Evolutionary conservation across 768 basidiomycete species (phyloP).

Genomic region (Xanthoconium purpureum): DNA sequence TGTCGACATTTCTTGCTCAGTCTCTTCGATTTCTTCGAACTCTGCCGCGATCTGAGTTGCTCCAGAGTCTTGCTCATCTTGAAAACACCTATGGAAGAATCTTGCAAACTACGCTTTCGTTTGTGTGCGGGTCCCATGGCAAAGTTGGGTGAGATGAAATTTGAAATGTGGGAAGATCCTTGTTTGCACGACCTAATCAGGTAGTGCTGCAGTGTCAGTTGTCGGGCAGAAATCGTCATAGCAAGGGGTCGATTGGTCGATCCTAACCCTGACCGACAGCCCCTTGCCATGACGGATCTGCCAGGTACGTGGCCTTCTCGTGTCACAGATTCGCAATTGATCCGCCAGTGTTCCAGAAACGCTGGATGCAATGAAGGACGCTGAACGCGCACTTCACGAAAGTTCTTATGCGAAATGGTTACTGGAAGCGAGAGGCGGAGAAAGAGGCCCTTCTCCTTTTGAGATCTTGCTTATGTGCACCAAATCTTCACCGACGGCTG

Average conservation of each 20-base stretch:
- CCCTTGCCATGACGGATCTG: too few species aligned
- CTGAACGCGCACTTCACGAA: constrained; percentile 33
- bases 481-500: constrained; percentile 11
- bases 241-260: too few species aligned
- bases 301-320: constrained; percentile 2
- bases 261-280: too few species aligned
- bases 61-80: background rate
- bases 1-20: background rate
- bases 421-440: constrained; percentile 43
- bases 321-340: constrained; percentile 19
- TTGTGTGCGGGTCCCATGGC: too few species aligned
- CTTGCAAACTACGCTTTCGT: too few species aligned
- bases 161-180: too few species aligned
- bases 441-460: constrained; percentile 51
- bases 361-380: constrained; percentile 33
- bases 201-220: too few species aligned
- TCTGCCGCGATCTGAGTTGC: background rate
- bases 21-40: background rate
- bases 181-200: too few species aligned
- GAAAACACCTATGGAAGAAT: background rate
- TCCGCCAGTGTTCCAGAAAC: constrained; percentile 15
- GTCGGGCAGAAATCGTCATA: too few species aligned
- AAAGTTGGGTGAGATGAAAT: too few species aligned
- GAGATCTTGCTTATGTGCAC: constrained; percentile 41
- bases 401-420: constrained; percentile 46